These are phyloP conservation scores for Perkinsus chesapeaki DNA, from an alignment of 169 alveolate species.

Conservation along the genomic window DNA sequence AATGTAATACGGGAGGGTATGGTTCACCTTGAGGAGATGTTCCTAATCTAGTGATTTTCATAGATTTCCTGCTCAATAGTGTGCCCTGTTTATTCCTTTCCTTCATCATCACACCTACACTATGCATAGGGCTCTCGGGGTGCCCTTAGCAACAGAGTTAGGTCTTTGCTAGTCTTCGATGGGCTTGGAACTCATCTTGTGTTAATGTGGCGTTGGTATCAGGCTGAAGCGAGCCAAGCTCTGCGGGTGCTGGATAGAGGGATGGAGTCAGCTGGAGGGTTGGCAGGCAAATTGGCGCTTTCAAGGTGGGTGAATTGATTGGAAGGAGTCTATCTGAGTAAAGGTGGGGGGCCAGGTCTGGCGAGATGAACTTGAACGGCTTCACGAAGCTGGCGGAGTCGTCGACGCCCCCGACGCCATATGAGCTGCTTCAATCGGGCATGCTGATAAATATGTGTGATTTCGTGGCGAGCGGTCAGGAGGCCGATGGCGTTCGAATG, in stretches of 20 bases:
- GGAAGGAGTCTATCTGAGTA: too few relatives aligned
- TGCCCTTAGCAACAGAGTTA: too few relatives aligned
- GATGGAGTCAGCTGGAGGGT: background rate
- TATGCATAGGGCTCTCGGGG: too few relatives aligned
- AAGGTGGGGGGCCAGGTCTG: background rate
- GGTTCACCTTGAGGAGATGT: too few relatives aligned
- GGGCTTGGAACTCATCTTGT: too few relatives aligned
- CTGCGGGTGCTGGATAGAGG: background rate
- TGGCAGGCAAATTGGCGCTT: background rate
- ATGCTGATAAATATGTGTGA: background rate
- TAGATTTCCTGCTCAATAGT: too few relatives aligned
- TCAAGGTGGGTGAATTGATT: background rate
- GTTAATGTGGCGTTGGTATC: too few relatives aligned
- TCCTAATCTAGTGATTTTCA: too few relatives aligned
- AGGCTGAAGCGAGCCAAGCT: background rate
- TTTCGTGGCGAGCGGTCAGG: constrained; percentile 1
- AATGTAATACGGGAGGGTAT: too few relatives aligned
- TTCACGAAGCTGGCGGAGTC: background rate
- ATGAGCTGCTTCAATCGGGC: background rate
- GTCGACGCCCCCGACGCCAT: background rate
- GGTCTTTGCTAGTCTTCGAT: too few relatives aligned
- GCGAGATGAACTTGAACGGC: background rate
- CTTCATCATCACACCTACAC: too few relatives aligned
- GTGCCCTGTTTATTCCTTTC: too few relatives aligned
- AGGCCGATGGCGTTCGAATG: background rate